phyloP scores from a whole-genome alignment of 257 asterid genomes.

The Solanum pennellii region DNA sequence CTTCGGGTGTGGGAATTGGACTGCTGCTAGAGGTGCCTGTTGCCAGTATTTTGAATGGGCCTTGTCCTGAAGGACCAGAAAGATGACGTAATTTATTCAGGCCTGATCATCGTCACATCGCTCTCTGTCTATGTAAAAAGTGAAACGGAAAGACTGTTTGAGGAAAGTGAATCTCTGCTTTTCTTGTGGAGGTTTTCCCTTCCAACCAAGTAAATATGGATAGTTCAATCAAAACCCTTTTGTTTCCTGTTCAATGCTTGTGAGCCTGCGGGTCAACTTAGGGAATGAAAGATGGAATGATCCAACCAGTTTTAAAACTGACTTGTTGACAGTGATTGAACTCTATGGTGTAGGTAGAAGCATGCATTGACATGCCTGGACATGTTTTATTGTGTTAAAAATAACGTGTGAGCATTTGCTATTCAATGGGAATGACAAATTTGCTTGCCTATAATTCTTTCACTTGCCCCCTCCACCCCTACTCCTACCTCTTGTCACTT shows the following conservation, averaged over 20 bases:
- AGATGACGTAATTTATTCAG: neutral
- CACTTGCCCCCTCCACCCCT: neutral
- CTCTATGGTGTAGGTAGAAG: slow-evolving; percentile 1
- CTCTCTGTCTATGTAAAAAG: neutral
- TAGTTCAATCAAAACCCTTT: neutral
- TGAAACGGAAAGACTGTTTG: neutral
- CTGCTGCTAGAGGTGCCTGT: slow-evolving; percentile 71
- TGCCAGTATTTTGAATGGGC: slow-evolving; percentile 80
- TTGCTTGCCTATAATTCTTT: neutral
- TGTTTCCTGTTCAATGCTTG: neutral
- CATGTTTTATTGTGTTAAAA: neutral
- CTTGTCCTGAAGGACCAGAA: slow-evolving; percentile 17
- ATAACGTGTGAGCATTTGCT: slow-evolving; percentile 6
- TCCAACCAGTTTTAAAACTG: slow-evolving; percentile 5
- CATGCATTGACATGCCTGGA: neutral
- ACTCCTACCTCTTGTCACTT: neutral
- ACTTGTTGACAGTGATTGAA: slow-evolving; percentile 3
- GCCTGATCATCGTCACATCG: neutral
- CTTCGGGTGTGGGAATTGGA: slow-evolving; percentile 87
- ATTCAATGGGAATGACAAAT: slow-evolving; percentile 1
- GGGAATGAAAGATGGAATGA: slow-evolving; percentile 2
- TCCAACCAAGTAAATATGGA: slow-evolving; percentile 7
- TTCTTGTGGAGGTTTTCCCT: neutral
- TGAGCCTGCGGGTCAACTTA: neutral
- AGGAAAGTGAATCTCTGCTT: neutral